Percentiles rank a stretch among this genome's conserved stretches.
Conservation (phyloP, 176 grass and related monocot genomes). For the Eleusine coracana region DNA sequence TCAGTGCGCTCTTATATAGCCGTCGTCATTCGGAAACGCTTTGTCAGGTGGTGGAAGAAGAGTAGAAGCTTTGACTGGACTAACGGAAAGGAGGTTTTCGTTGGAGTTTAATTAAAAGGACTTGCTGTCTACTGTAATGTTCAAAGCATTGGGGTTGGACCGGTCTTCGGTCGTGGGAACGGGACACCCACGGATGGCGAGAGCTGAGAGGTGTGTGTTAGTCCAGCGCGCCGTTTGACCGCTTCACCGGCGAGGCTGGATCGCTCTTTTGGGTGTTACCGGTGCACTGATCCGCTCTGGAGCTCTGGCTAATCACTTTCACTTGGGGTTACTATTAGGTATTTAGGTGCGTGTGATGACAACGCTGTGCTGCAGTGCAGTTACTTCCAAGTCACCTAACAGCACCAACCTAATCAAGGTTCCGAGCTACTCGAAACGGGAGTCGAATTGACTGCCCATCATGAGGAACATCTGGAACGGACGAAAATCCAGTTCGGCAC, state of each 20-base stretch:
- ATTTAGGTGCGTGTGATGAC: background rate
- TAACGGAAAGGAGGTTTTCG: background rate
- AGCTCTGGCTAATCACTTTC: background rate
- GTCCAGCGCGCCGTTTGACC: constrained; percentile 40
- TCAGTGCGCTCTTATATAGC: constrained; percentile 37
- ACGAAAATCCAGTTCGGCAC: background rate
- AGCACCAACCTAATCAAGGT: no score
- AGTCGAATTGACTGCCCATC: no score
- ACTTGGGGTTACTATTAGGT: background rate
- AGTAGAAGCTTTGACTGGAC: constrained; percentile 54
- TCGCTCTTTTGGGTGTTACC: constrained; percentile 29
- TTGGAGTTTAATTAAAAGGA: constrained; percentile 19
- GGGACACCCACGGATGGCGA: background rate
- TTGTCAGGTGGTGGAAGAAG: constrained; percentile 22
- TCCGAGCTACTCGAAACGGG: no score
- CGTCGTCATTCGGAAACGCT: no score
- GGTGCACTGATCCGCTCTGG: background rate
- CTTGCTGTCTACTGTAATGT: background rate
- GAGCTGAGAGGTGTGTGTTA: background rate
- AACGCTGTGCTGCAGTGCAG: background rate
- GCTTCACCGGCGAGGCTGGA: background rate
- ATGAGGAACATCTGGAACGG: no score
- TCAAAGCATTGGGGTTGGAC: constrained; percentile 48
- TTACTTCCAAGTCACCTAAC: background rate
- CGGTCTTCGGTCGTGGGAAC: constrained; percentile 44